Percentiles rank a stretch among this genome's conserved stretches.
Evolutionary conservation across 1,284 basidiomycete genomes (phyloP).

Genomic region (Fomes fomentarius): DNA sequence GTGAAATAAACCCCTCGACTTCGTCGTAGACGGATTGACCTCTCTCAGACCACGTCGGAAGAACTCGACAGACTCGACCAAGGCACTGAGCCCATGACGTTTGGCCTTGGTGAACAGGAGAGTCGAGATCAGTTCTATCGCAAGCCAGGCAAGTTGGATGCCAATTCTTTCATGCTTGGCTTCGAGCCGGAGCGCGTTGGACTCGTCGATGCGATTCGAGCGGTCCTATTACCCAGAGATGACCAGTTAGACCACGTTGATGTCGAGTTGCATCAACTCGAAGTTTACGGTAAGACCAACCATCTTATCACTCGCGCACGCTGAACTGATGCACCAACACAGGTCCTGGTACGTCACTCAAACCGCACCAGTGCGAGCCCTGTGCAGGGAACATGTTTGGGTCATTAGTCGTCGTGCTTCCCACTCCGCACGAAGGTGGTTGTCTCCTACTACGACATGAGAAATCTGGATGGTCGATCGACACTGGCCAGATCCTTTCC

Average conservation of each 20-base stretch:
- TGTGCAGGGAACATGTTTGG: conserved; percentile 43
- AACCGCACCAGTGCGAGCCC: conserved; percentile 44
- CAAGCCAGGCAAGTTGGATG: conserved; percentile 31
- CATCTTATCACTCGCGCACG: not conserved
- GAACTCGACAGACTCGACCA: not conserved
- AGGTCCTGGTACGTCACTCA: conserved; percentile 45
- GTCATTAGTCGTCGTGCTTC: conserved; percentile 46
- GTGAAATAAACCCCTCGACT: no score
- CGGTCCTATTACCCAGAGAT: conserved; percentile 25
- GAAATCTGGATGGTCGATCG: conserved; percentile 35
- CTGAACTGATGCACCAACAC: not conserved
- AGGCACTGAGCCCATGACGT: conserved; percentile 23
- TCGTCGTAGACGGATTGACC: not conserved
- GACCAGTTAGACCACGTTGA: conserved; percentile 17
- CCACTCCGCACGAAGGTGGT: conserved; percentile 44
- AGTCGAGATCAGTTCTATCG: conserved; percentile 28
- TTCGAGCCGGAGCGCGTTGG: conserved; percentile 30
- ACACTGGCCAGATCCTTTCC: conserved; percentile 24
- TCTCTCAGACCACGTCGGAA: not conserved
- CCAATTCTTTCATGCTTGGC: conserved; percentile 25
- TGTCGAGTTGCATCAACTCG: conserved; percentile 38
- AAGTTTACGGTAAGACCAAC: conserved; percentile 34
- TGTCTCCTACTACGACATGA: conserved; percentile 38
- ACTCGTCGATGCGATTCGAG: conserved; percentile 25
- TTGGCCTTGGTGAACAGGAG: conserved; percentile 22